Evolutionary conservation across 352 stramenopile genomes (phyloP).

Genomic region (Phytopythium cucurbitacearum): DNA sequence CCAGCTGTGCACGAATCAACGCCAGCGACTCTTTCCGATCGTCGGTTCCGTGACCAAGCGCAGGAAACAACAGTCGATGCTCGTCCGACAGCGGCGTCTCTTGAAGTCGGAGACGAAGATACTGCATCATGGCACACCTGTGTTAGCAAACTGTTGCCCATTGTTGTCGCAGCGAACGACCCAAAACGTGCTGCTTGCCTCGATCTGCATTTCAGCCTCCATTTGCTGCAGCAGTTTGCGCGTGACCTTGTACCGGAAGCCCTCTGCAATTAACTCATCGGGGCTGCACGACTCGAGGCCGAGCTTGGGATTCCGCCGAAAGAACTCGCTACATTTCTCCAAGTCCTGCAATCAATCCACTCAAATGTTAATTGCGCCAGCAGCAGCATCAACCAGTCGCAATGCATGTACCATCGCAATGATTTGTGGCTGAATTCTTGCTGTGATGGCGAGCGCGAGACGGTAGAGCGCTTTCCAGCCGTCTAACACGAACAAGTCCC

Average conservation of each 20-base stretch:
- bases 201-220: slow-evolving; percentile 64
- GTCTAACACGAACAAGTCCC: slow-evolving; percentile 72
- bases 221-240: slow-evolving; percentile 46
- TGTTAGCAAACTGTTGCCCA: neutral
- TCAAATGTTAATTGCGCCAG: neutral
- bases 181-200: slow-evolving; percentile 23
- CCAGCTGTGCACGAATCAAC: slow-evolving; percentile 55
- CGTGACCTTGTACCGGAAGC: slow-evolving; percentile 67
- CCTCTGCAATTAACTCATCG: slow-evolving; percentile 34
- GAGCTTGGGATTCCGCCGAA: slow-evolving; percentile 56
- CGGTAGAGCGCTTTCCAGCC: slow-evolving; percentile 77
- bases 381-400: too few species aligned
- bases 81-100: slow-evolving; percentile 55
- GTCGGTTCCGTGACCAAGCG: slow-evolving; percentile 12
- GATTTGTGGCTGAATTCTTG: slow-evolving; percentile 47
- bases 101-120: slow-evolving; percentile 66
- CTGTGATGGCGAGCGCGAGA: slow-evolving; percentile 61
- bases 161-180: neutral
- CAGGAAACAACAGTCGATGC: slow-evolving; percentile 66
- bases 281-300: slow-evolving; percentile 30
- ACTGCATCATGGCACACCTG: slow-evolving; percentile 22
- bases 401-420: slow-evolving; percentile 38
- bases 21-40: slow-evolving; percentile 34
- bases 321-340: slow-evolving; percentile 69
- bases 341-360: slow-evolving; percentile 38